Base-by-base conservation (phyloP, 768 basidiomycete species). In the Boletus rubroflammeus region DNA sequence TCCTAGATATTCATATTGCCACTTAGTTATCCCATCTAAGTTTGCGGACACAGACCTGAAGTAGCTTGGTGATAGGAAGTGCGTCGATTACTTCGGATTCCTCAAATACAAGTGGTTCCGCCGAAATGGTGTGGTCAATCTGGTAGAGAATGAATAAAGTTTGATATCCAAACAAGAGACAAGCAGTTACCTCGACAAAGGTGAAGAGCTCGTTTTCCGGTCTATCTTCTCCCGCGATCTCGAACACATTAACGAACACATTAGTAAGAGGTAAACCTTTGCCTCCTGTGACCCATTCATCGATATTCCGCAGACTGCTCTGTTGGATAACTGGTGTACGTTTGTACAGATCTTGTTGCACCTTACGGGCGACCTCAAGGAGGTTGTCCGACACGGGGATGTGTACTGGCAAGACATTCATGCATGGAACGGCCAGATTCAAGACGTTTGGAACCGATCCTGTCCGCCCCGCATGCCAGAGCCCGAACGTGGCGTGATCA, bases 391-490 rank as follows among this genome's bases (percentile, higher is more conserved):
- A 64, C 17, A 54, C 58, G 6, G 60, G 42, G 9, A 77, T 62
- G 50, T 67, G 62, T 45, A 79, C 58, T 25, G 78, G 77, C 19
- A 78, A 54, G 9, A 77, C 68, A 51, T 79, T 78, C 63, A 76
- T 68, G 55, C 76, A 78, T n/a, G 78, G 77, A 17, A 73, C 58
- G 5, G 75, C 75, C n/a, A 79, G 55, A 34, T 63, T 67, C 28
- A 72, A 73, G 21, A 75, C 62, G 19, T 70, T 63, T 25, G 70
- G 62, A 21, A 74, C 39, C 11, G 65, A 43, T 11, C 74, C 72
- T 14, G 73, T 73, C 41, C 78, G 66, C 25, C 78, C 76, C 6
- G 73, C 73, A 47, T 78, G 77, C 78, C 78, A 80, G 15, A 80
- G 67, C 5, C 77, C 77, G 47, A 80, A 76, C 7, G 70, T 75